phyloP scores from a whole-genome alignment of 805 yeast species.

The Candida bentonensis region DNA sequence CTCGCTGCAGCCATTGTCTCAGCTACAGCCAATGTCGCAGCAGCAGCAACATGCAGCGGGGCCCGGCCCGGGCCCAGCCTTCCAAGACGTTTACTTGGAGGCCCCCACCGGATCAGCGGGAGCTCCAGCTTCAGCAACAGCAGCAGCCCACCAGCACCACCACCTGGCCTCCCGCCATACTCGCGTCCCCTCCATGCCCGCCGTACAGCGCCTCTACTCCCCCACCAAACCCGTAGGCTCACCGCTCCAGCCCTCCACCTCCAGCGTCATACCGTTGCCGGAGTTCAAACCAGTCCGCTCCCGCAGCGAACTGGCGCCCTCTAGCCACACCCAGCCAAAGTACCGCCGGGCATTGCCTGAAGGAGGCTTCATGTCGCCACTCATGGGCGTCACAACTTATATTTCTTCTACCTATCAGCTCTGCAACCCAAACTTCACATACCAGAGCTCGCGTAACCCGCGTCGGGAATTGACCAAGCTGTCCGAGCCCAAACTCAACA shows the following conservation, averaged over 20 bases:
- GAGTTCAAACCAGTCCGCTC: slow-evolving; percentile 20
- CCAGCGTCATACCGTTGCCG: slow-evolving; percentile 14
- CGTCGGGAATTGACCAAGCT: slow-evolving; percentile 88
- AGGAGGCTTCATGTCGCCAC: slow-evolving; percentile 38
- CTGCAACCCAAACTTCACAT: slow-evolving; percentile 75
- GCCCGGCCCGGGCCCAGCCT: slow-evolving; percentile 2
- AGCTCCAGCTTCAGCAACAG: slow-evolving; percentile 6
- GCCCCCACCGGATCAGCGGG: slow-evolving; percentile 3
- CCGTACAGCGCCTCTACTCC: background rate
- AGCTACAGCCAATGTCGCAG: background rate
- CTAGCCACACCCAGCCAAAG: slow-evolving; percentile 16
- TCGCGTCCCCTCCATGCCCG: slow-evolving; percentile 2
- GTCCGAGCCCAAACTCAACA: slow-evolving; percentile 62
- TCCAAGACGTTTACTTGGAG: too few species aligned
- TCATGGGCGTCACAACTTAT: slow-evolving; percentile 62
- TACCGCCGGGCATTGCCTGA: slow-evolving; percentile 23
- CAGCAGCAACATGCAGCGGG: slow-evolving; percentile 9
- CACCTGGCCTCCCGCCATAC: slow-evolving; percentile 1
- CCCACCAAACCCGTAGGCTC: background rate
- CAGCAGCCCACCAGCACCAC: too few species aligned
- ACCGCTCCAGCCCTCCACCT: background rate
- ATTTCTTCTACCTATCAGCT: slow-evolving; percentile 68
- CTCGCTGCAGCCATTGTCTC: background rate
- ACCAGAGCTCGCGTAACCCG: slow-evolving; percentile 77
- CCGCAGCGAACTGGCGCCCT: slow-evolving; percentile 22